These are phyloP conservation scores for Eucalyptus fibrosa DNA, from an alignment of 345 rosid genomes.

Conservation along the genomic window DNA sequence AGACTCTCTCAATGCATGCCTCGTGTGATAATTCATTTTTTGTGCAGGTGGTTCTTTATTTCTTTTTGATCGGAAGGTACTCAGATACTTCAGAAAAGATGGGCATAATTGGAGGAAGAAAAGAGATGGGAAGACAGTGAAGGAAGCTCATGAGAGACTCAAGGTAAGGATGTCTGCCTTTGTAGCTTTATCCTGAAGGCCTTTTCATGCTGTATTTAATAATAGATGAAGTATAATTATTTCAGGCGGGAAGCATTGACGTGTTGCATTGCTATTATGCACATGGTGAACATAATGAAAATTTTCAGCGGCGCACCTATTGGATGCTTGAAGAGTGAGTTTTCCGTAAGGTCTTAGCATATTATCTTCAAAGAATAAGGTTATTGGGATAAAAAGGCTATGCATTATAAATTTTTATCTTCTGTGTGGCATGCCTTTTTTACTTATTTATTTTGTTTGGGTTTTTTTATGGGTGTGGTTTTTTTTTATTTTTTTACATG, in stretches of 20 bases:
- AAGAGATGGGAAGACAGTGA: slow-evolving; percentile 83
- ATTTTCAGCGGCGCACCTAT: slow-evolving; percentile 90
- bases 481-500: neutral
- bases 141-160: slow-evolving; percentile 93
- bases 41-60: slow-evolving; percentile 82
- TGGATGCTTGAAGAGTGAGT: slow-evolving; percentile 99
- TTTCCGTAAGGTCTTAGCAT: neutral
- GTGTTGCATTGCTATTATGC: slow-evolving; percentile 98
- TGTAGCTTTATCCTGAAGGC: neutral
- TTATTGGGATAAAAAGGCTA: neutral
- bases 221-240: neutral
- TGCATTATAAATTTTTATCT: neutral
- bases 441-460: neutral
- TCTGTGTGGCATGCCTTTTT: neutral
- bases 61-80: slow-evolving; percentile 77
- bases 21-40: neutral
- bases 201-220: neutral
- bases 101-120: slow-evolving; percentile 98
- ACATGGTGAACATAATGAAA: slow-evolving; percentile 81
- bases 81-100: slow-evolving; percentile 90
- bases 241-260: slow-evolving; percentile 83
- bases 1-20: neutral
- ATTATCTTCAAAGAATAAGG: neutral
- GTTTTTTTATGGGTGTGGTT: neutral
- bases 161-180: slow-evolving; percentile 32